Percentiles rank a stretch among this genome's conserved stretches.
Conservation (phyloP, 2,329 filamentous ascomycete genomes). For the Alternaria brassicae region DNA sequence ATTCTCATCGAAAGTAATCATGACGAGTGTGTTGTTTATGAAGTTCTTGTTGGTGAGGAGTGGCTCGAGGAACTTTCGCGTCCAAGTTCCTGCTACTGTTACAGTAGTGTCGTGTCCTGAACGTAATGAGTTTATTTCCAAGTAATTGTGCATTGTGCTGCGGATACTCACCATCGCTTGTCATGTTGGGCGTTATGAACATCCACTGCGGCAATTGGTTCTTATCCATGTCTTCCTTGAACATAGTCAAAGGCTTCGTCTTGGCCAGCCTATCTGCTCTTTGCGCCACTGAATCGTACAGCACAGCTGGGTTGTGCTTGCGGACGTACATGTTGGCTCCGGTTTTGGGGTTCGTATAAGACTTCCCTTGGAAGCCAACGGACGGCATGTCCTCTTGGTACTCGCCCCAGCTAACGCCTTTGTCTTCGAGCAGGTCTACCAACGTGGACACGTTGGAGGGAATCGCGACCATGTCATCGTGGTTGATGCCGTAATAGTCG, state of each 20-base stretch:
- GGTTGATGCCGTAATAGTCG: constrained; percentile 75
- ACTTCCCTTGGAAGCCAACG: constrained; percentile 70
- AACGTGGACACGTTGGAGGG: constrained; percentile 51
- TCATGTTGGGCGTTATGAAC: constrained; percentile 70
- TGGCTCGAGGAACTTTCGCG: constrained; percentile 71
- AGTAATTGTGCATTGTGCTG: background rate
- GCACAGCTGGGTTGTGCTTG: constrained; percentile 75
- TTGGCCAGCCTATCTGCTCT: constrained; percentile 66
- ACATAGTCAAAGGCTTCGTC: constrained; percentile 76
- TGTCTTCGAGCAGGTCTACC: constrained; percentile 53
- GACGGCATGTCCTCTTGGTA: constrained; percentile 84
- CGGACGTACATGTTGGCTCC: constrained; percentile 79
- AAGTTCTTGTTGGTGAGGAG: constrained; percentile 74
- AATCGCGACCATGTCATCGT: constrained; percentile 67
- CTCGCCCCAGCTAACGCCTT: constrained; percentile 58
- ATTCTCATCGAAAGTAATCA: constrained; percentile 82
- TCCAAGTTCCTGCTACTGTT: constrained; percentile 72
- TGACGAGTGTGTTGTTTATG: constrained; percentile 75
- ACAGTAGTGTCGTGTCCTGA: constrained; percentile 71
- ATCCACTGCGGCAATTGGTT: constrained; percentile 41
- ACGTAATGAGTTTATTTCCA: constrained; percentile 5
- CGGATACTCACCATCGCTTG: constrained; percentile 64
- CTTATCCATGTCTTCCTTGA: constrained; percentile 56
- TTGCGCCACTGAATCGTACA: constrained; percentile 70
- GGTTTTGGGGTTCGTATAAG: constrained; percentile 67